Conservation (phyloP, 2,329 filamentous ascomycete genomes). For the Penicillium hordei region DNA sequence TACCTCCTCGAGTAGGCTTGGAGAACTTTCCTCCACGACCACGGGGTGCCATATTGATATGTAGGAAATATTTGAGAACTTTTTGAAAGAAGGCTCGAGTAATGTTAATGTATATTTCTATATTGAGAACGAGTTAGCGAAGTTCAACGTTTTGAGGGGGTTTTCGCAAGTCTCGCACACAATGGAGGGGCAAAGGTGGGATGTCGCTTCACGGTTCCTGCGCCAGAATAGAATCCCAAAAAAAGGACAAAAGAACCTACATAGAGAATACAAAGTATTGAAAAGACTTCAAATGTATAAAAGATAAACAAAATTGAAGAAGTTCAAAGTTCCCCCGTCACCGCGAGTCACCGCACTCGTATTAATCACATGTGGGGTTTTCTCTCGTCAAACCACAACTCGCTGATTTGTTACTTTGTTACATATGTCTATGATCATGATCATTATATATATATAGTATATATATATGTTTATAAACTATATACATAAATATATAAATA, state of each 20-base stretch:
- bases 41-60: slow-evolving; percentile 48
- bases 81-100: background rate
- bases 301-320: background rate
- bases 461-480: too few relatives aligned
- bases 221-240: background rate
- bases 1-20: slow-evolving; percentile 91
- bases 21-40: slow-evolving; percentile 91
- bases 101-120: background rate
- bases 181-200: slow-evolving; percentile 23
- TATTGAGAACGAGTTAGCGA: background rate
- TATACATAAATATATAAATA: background rate
- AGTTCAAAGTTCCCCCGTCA: background rate
- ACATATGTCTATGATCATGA: background rate
- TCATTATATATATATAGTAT: background rate
- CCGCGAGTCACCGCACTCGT: slow-evolving; percentile 18
- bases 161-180: background rate
- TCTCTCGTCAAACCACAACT: slow-evolving; percentile 1
- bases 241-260: background rate
- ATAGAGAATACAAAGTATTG: background rate
- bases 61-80: background rate
- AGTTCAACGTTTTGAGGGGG: background rate
- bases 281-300: background rate
- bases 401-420: background rate
- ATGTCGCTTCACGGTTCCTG: background rate
- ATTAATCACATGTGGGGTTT: slow-evolving; percentile 23